phyloP scores from a whole-genome alignment of 164 flowering plant genomes.

The Aristolochia californica region DNA sequence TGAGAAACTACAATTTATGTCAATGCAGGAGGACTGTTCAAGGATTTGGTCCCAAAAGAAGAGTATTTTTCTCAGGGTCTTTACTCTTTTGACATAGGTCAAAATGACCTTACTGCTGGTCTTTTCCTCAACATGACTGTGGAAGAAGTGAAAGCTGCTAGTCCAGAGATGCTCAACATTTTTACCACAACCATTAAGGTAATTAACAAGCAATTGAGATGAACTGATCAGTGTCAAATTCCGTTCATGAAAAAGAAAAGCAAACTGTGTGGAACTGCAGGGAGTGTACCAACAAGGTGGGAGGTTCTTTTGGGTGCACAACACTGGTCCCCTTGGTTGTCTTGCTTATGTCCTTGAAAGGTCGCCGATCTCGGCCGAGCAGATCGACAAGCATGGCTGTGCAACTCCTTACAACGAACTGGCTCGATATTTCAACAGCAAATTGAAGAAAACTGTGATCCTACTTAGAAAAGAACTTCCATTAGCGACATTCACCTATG shows the following conservation, averaged over 20 bases:
- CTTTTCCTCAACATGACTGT: constrained; percentile 26
- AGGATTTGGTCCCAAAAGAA: constrained; percentile 24
- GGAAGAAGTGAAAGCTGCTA: constrained; percentile 27
- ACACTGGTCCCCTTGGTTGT: constrained; percentile 56
- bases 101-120: constrained; percentile 44
- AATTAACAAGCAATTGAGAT: not conserved
- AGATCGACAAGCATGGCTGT: constrained; percentile 38
- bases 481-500: constrained; percentile 36
- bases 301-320: constrained; percentile 52
- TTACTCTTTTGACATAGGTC: constrained; percentile 51
- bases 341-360: constrained; percentile 31
- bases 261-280: constrained; percentile 9
- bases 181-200: constrained; percentile 33
- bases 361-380: constrained; percentile 14
- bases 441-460: constrained; percentile 27
- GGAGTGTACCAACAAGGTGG: constrained; percentile 34
- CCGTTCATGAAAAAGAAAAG: too few relatives aligned
- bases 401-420: constrained; percentile 35
- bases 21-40: constrained; percentile 17
- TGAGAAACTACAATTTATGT: not conserved
- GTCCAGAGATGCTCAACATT: constrained; percentile 37
- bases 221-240: not conserved
- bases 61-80: constrained; percentile 31
- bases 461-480: constrained; percentile 32
- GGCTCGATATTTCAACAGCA: constrained; percentile 33